Percentiles rank a stretch among this genome's conserved stretches.
phyloP scores from a whole-genome alignment of 1,139 yeast species.

The Magnusiomyces magnusii region DNA sequence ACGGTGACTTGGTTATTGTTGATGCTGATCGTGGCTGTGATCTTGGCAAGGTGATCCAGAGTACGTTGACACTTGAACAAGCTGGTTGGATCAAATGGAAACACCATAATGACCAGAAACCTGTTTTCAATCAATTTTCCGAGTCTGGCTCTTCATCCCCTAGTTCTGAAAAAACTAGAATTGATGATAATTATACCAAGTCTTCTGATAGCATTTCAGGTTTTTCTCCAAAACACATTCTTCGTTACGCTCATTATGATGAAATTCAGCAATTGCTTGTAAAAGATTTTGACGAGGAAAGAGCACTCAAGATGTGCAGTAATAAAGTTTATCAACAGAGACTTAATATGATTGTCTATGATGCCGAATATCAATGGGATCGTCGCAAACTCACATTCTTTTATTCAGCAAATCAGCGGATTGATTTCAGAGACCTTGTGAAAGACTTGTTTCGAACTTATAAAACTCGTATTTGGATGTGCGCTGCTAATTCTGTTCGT shows the following conservation, averaged over 20 bases:
- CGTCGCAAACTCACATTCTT: conserved; percentile 89
- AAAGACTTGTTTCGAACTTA: conserved; percentile 87
- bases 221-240: conserved; percentile 60
- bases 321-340: conserved; percentile 49
- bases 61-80: conserved; percentile 61
- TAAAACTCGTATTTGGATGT: conserved; percentile 96
- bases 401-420: conserved; percentile 72
- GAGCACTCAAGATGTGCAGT: conserved; percentile 54
- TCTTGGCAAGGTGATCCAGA: conserved; percentile 67
- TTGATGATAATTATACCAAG: background rate
- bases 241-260: conserved; percentile 56
- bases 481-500: conserved; percentile 48
- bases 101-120: conserved; percentile 70
- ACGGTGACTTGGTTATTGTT: conserved; percentile 81
- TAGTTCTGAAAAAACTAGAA: conserved; percentile 19
- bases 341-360: conserved; percentile 44
- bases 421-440: conserved; percentile 87
- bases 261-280: conserved; percentile 54
- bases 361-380: conserved; percentile 95
- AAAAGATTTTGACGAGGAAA: conserved; percentile 63
- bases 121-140: conserved; percentile 38
- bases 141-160: conserved; percentile 21
- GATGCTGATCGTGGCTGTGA: conserved; percentile 98
- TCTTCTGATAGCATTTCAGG: conserved; percentile 27
- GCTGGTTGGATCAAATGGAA: conserved; percentile 77